phyloP scores from a whole-genome alignment of 495 filamentous ascomycete genomes.

The Penicillium robsamsonii region DNA sequence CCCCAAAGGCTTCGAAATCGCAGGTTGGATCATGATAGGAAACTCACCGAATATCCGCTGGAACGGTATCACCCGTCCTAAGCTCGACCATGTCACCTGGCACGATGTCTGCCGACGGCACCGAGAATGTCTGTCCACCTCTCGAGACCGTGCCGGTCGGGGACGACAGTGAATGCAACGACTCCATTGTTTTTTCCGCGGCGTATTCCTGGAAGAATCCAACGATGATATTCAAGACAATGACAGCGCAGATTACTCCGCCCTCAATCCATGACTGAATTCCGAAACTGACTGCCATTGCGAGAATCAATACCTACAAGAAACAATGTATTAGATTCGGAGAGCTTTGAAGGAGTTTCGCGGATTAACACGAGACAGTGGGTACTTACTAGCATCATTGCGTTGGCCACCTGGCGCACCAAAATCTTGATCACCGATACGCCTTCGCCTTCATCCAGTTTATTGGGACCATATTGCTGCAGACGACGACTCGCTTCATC shows the following conservation, averaged over 20 bases:
- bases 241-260: conserved; percentile 61
- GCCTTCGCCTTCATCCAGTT: conserved; percentile 50
- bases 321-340: conserved; percentile 27
- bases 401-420: conserved; percentile 54
- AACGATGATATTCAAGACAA: conserved; percentile 61
- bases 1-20: conserved; percentile 10
- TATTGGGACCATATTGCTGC: conserved; percentile 53
- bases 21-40: not conserved
- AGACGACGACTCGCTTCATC: conserved; percentile 51
- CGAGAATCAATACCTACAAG: conserved; percentile 56
- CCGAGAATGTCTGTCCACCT: conserved; percentile 44
- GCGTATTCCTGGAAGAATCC: conserved; percentile 67
- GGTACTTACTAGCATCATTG: conserved; percentile 51
- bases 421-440: conserved; percentile 51
- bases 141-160: conserved; percentile 55
- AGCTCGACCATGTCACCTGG: conserved; percentile 65
- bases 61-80: conserved; percentile 77
- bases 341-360: conserved; percentile 11
- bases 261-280: conserved; percentile 67
- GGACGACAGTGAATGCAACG: conserved; percentile 56
- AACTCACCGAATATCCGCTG: conserved; percentile 67
- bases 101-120: conserved; percentile 52
- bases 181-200: conserved; percentile 71
- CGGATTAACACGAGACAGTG: not conserved
- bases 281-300: conserved; percentile 64